Percentiles rank a stretch among this genome's conserved stretches.
Conservation (phyloP, 2,329 filamentous ascomycete species). For the Neonectria neomacrospora region DNA sequence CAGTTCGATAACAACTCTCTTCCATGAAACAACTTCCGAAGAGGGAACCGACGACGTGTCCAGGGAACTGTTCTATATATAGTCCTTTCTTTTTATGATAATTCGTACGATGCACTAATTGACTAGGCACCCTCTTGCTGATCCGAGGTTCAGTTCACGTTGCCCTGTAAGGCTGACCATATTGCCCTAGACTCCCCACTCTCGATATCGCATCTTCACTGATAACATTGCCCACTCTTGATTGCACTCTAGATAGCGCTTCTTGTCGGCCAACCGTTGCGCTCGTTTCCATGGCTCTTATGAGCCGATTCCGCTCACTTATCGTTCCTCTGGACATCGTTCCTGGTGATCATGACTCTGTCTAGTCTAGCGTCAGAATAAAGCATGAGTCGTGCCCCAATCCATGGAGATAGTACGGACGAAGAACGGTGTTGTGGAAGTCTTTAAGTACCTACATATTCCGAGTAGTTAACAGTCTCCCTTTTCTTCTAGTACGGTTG, state of each 20-base stretch:
- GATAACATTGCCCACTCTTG: slow-evolving; percentile 24
- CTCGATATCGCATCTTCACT: slow-evolving; percentile 11
- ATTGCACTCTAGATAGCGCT: slow-evolving; percentile 1
- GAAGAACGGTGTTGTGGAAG: not conserved
- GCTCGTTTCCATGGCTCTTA: slow-evolving; percentile 6
- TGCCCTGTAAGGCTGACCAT: not conserved
- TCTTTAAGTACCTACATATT: slow-evolving; percentile 6
- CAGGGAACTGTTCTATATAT: too few species aligned
- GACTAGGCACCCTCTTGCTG: too few species aligned
- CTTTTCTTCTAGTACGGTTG: not conserved
- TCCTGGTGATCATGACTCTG: not conserved
- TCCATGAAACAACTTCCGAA: too few species aligned
- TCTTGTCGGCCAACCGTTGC: not conserved
- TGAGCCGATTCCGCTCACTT: slow-evolving; percentile 8
- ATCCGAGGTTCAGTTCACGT: not conserved
- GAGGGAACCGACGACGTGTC: too few species aligned
- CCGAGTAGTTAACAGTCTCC: not conserved
- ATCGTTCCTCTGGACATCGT: not conserved
- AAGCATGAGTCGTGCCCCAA: not conserved
- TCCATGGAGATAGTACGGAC: too few species aligned
- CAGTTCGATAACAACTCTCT: too few species aligned
- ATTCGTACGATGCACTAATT: too few species aligned
- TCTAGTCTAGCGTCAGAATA: not conserved
- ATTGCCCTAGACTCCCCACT: slow-evolving; percentile 14
- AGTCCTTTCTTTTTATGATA: too few species aligned